Percentiles rank a stretch among this genome's conserved stretches.
Evolutionary conservation across 1,139 yeast species (phyloP).

Genomic region (Kodamaea fungicola): DNA sequence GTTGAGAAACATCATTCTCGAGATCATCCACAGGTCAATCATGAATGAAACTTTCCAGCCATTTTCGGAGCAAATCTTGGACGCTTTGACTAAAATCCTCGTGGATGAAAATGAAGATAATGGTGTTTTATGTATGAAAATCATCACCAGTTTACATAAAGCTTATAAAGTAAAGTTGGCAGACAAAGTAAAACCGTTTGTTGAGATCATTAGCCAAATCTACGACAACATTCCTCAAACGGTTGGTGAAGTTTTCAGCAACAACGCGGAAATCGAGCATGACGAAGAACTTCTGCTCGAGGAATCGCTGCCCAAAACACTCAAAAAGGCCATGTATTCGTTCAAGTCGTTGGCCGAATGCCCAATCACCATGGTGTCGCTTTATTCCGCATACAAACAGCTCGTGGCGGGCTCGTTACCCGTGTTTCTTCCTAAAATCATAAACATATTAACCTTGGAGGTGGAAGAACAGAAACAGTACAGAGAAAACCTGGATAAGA

Average conservation of each 20-base stretch:
- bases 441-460: slow-evolving; percentile 70
- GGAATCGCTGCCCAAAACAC: slow-evolving; percentile 37
- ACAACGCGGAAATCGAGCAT: slow-evolving; percentile 12
- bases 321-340: slow-evolving; percentile 64
- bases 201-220: slow-evolving; percentile 70
- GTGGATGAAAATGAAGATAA: slow-evolving; percentile 89
- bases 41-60: slow-evolving; percentile 82
- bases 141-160: slow-evolving; percentile 84
- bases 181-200: slow-evolving; percentile 76
- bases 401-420: slow-evolving; percentile 72
- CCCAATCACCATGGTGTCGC: slow-evolving; percentile 92
- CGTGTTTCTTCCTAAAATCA: slow-evolving; percentile 75
- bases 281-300: slow-evolving; percentile 11
- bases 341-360: slow-evolving; percentile 94
- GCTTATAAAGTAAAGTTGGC: slow-evolving; percentile 68
- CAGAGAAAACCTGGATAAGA: slow-evolving; percentile 58
- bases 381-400: slow-evolving; percentile 82
- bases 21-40: slow-evolving; percentile 76
- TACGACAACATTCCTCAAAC: slow-evolving; percentile 80
- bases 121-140: slow-evolving; percentile 88
- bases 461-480: slow-evolving; percentile 49
- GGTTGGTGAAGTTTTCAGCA: slow-evolving; percentile 57
- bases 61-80: slow-evolving; percentile 60
- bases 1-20: slow-evolving; percentile 70
- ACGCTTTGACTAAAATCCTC: slow-evolving; percentile 57